Percentiles rank a stretch among this genome's conserved stretches.
phyloP scores from a whole-genome alignment of 2,329 filamentous ascomycete species.

The Penicillium sp. region DNA sequence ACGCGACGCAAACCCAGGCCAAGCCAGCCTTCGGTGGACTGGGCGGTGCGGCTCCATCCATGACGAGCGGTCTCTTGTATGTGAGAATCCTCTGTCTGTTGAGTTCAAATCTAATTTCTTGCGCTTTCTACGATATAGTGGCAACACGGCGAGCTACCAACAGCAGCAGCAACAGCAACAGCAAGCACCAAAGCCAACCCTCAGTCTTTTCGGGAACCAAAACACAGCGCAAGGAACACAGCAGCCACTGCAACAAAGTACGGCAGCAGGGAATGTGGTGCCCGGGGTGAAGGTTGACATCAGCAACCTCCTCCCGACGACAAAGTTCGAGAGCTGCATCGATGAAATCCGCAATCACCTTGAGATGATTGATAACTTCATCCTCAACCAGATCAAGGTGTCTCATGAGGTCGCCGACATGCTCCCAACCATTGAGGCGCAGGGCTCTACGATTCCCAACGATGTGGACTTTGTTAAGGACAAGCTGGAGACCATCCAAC shows the following conservation, averaged over 20 bases:
- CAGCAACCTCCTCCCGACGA: conserved; percentile 76
- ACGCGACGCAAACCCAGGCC: conserved; percentile 34
- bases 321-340: conserved; percentile 85
- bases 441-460: conserved; percentile 62
- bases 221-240: conserved; percentile 25
- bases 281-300: conserved; percentile 76
- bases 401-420: conserved; percentile 75
- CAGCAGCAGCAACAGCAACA: too few species aligned
- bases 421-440: conserved; percentile 60
- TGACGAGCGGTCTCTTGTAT: conserved; percentile 37
- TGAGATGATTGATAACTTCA: conserved; percentile 71
- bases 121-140: too few species aligned
- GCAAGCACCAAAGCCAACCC: conserved; percentile 44
- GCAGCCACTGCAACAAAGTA: conserved; percentile 35
- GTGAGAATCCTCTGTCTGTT: conserved; percentile 12
- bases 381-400: conserved; percentile 70
- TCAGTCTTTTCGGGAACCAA: conserved; percentile 41
- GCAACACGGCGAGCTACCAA: too few species aligned
- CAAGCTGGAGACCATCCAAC: conserved; percentile 62
- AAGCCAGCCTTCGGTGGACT: conserved; percentile 37
- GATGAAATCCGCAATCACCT: conserved; percentile 78
- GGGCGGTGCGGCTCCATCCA: conserved; percentile 30
- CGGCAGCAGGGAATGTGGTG: conserved; percentile 42
- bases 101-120: too few species aligned
- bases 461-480: conserved; percentile 63